Base-by-base conservation (phyloP, 2,329 filamentous ascomycete species). In the Sphaceloma murrayae region DNA sequence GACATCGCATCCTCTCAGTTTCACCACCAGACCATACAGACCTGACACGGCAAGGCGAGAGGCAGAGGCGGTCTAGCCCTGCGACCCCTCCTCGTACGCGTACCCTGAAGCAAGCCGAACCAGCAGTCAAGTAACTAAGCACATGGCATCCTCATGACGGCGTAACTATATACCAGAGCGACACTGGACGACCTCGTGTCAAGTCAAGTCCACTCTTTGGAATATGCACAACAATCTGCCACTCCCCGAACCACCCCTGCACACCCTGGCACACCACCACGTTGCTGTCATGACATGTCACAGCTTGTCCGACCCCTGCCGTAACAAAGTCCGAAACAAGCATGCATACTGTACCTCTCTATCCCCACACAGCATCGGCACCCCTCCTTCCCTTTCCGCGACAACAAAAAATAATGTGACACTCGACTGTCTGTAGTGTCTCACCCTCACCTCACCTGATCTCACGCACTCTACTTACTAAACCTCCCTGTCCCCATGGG, bases 221-320 rank as follows among this genome's bases (percentile, higher is more conserved):
- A n/a, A n/a, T n/a, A n/a, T n/a, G n/a, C n/a, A n/a, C n/a, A n/a
- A n/a, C n/a, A 40, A 24, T 40, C n/a, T 29, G 14, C 27, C 27
- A n/a, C n/a, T n/a, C 36, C 22, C 8, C 27, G 26, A 40, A 34
- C 9, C n/a, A 33, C 27, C 36, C 22, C 36, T 14, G 21, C 36
- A 24, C 36, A 27, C 14, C 24, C 11, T 40, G 36, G 22, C 14
- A 13, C n/a, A 40, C 21, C 36, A 13, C 22, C 36, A 40, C 36
- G 36, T 40, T 40, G n/a, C 36, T 40, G 36, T 29, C 36, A 40
- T 40, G 36, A 21, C n/a, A n/a, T n/a, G n/a, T n/a, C n/a, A n/a
- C n/a, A n/a, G n/a, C 34, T 22, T 22, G 27, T 10, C 18, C 18
- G 18, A 38, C 18, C 34, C 19, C 16, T 8, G 22, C 34, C 34